Conservation (phyloP, 169 alveolate genomes). For the Plasmodium inui region DNA sequence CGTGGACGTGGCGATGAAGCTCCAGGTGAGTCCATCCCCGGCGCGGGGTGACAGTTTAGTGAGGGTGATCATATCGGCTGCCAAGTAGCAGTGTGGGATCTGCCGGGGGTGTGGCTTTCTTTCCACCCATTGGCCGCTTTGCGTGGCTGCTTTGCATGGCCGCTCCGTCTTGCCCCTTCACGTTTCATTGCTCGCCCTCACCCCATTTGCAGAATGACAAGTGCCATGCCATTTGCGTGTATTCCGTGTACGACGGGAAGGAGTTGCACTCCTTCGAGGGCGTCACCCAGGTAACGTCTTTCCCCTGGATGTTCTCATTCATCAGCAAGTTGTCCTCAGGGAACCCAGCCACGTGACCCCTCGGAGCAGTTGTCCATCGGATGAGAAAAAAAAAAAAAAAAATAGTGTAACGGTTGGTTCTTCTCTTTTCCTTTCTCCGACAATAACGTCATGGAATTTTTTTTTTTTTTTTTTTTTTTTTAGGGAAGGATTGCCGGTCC, state of each 20-base stretch:
- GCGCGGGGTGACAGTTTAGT: not conserved
- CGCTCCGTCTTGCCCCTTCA: too few relatives aligned
- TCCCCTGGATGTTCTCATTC: not conserved
- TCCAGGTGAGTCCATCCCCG: not conserved
- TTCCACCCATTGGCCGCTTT: not conserved
- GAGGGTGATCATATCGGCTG: not conserved
- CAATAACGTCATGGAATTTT: not conserved
- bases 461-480: not conserved
- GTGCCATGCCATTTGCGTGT: slow-evolving; percentile 57
- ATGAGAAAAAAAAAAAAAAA: not conserved
- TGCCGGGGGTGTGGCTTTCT: not conserved
- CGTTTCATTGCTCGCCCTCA: not conserved
- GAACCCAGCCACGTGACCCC: not conserved
- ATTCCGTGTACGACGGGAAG: slow-evolving; percentile 51
- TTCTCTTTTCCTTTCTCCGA: not conserved
- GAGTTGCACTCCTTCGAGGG: slow-evolving; percentile 39
- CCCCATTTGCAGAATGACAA: not conserved
- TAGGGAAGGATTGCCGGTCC: slow-evolving; percentile 52
- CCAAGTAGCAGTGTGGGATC: not conserved
- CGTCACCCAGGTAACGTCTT: slow-evolving; percentile 37
- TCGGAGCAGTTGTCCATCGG: not conserved
- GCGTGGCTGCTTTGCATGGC: too few relatives aligned
- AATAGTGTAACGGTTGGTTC: not conserved
- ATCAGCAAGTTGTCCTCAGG: not conserved
- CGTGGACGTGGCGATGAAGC: not conserved